Conservation (phyloP, 2,329 filamentous ascomycete species). For the Clarireedia sp. region DNA sequence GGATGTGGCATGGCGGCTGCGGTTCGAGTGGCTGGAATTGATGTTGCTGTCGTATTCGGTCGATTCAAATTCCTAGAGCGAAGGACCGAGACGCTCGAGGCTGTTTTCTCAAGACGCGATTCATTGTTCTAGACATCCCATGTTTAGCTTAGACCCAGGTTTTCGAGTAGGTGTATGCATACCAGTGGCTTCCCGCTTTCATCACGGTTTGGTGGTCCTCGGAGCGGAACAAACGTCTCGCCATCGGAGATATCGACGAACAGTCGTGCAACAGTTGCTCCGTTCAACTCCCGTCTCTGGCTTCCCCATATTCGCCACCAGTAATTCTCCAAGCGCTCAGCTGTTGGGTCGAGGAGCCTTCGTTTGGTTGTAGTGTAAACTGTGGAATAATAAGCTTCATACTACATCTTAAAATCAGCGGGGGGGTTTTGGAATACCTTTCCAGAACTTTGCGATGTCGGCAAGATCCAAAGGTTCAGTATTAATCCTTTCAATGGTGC, state of each 20-base stretch:
- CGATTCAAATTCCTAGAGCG: slow-evolving; percentile 11
- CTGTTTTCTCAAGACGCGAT: slow-evolving; percentile 12
- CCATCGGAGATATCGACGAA: slow-evolving; percentile 52
- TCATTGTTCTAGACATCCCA: slow-evolving; percentile 17
- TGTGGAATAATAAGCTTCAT: slow-evolving; percentile 27
- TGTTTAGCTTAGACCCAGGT: slow-evolving; percentile 20
- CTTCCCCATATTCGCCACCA: slow-evolving; percentile 62
- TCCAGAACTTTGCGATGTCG: slow-evolving; percentile 48
- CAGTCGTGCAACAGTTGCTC: slow-evolving; percentile 44
- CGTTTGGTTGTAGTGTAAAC: slow-evolving; percentile 55
- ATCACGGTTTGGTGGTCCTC: slow-evolving; percentile 45
- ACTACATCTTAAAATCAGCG: background rate
- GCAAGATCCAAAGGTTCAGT: slow-evolving; percentile 36
- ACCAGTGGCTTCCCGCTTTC: slow-evolving; percentile 39
- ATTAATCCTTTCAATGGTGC: slow-evolving; percentile 44
- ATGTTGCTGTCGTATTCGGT: slow-evolving; percentile 17
- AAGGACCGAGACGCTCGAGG: slow-evolving; percentile 20
- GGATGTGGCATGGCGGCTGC: slow-evolving; percentile 41
- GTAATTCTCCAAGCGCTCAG: slow-evolving; percentile 54
- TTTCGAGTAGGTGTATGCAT: slow-evolving; percentile 21
- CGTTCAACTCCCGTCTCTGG: slow-evolving; percentile 38
- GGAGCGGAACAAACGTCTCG: slow-evolving; percentile 48
- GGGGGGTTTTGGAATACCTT: slow-evolving; percentile 35
- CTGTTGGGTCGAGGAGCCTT: slow-evolving; percentile 52
- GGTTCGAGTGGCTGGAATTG: slow-evolving; percentile 20